These are phyloP conservation scores for Ogataea kodamae DNA, from an alignment of 805 yeast species.

Conservation along the genomic window DNA sequence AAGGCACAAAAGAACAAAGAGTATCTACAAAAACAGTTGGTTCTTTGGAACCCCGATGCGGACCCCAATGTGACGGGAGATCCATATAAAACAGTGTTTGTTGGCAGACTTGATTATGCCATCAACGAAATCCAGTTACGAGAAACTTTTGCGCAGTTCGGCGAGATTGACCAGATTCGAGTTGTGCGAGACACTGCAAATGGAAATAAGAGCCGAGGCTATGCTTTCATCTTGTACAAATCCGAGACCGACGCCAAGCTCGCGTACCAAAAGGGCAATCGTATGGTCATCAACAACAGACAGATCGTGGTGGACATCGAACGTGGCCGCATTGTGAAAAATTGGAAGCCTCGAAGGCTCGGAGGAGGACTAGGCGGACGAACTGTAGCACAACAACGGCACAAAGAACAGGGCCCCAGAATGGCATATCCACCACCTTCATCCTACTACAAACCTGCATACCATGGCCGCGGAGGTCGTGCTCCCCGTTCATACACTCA, in stretches of 20 bases:
- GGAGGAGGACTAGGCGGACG: constrained; percentile 94
- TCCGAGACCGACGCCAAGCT: constrained; percentile 54
- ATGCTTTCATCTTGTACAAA: constrained; percentile 76
- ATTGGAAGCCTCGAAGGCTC: constrained; percentile 69
- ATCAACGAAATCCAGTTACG: constrained; percentile 67
- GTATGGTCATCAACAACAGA: constrained; percentile 47
- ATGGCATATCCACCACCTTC: constrained; percentile 21
- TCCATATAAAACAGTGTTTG: constrained; percentile 75
- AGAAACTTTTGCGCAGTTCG: constrained; percentile 58
- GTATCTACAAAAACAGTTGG: constrained; percentile 35
- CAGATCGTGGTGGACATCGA: constrained; percentile 68
- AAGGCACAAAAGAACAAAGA: constrained; percentile 22
- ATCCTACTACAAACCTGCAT: constrained; percentile 12
- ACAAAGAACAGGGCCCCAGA: constrained; percentile 7
- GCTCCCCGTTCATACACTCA: constrained; percentile 9
- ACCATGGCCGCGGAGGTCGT: constrained; percentile 13
- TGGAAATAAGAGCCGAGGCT: constrained; percentile 62
- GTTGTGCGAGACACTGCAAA: constrained; percentile 50
- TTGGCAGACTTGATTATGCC: constrained; percentile 65
- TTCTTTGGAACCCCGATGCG: constrained; percentile 50
- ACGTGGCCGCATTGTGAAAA: constrained; percentile 59
- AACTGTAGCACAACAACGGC: constrained; percentile 10
- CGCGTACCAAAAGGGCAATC: constrained; percentile 61
- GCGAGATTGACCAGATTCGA: constrained; percentile 61
- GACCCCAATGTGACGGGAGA: constrained; percentile 64